Conservation (phyloP, 1,284 basidiomycete genomes). For the Cryptococcus wingfieldii region DNA sequence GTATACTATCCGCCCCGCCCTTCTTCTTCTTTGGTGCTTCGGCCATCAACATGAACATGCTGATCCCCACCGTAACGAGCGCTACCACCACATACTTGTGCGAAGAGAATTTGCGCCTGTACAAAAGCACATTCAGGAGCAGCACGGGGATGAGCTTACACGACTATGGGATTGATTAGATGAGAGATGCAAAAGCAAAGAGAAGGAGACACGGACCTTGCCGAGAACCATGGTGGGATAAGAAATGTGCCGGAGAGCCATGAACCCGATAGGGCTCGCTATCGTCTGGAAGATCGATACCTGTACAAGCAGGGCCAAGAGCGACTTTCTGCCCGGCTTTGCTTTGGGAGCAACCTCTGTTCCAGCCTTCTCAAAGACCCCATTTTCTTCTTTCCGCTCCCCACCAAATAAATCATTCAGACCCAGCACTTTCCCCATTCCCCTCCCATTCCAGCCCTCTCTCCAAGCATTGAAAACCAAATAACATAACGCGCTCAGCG, state of each 20-base stretch:
- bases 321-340: constrained; percentile 20
- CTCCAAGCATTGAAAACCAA: constrained; percentile 55
- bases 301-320: constrained; percentile 62
- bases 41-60: constrained; percentile 88
- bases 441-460: constrained; percentile 10
- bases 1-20: constrained; percentile 42
- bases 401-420: constrained; percentile 16
- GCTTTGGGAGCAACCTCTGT: background rate
- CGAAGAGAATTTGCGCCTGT: constrained; percentile 80
- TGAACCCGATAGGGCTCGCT: constrained; percentile 92
- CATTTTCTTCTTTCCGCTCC: background rate
- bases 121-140: constrained; percentile 57
- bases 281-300: constrained; percentile 83
- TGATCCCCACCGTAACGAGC: constrained; percentile 89
- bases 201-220: constrained; percentile 53
- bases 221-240: constrained; percentile 98
- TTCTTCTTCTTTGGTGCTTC: constrained; percentile 51
- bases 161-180: constrained; percentile 51
- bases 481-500: constrained; percentile 72
- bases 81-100: constrained; percentile 93
- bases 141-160: constrained; percentile 75
- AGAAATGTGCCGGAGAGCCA: constrained; percentile 88
- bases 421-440: constrained; percentile 21
- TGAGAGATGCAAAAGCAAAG: background rate
- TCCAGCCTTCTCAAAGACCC: background rate